A percentile compares a stretch with the other conserved stretches of the same genome.
Evolutionary conservation across 2,329 filamentous ascomycete species (phyloP).

Genomic region (Fusarium albidum): DNA sequence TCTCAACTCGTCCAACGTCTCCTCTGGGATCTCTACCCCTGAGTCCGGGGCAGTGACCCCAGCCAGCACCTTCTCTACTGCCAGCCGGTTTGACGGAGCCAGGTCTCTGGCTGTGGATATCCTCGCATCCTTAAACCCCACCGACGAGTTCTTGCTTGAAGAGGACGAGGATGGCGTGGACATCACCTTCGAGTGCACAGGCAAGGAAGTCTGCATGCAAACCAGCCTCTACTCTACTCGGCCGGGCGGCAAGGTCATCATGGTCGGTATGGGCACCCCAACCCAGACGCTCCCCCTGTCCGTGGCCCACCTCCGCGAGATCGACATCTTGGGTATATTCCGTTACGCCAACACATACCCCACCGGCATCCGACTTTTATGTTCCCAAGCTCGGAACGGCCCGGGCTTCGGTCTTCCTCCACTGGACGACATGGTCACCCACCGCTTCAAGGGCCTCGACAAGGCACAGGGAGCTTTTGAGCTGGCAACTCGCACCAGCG

Average conservation of each 20-base stretch:
- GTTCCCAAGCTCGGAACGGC: conserved; percentile 51
- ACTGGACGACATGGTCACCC: conserved; percentile 77
- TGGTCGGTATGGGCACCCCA: conserved; percentile 82
- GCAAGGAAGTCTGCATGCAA: conserved; percentile 78
- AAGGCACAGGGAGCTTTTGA: conserved; percentile 72
- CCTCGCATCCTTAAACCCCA: conserved; percentile 49
- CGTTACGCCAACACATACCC: conserved; percentile 80
- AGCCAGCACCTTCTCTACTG: conserved; percentile 54
- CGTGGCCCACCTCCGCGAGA: conserved; percentile 76
- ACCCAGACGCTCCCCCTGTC: conserved; percentile 78
- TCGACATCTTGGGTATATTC: conserved; percentile 82
- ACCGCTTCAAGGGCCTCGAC: conserved; percentile 72
- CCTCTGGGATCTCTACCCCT: conserved; percentile 59
- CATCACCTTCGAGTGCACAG: conserved; percentile 79
- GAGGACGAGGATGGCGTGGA: conserved; percentile 75
- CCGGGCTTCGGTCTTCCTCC: conserved; percentile 62
- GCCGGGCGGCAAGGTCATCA: conserved; percentile 75
- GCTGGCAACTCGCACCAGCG: conserved; percentile 72
- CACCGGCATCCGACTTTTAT: conserved; percentile 70
- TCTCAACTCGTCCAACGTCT: conserved; percentile 53
- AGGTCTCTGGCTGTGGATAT: conserved; percentile 60
- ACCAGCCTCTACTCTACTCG: conserved; percentile 76
- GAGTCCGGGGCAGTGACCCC: conserved; percentile 50
- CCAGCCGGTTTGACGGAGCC: conserved; percentile 60
- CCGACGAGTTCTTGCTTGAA: conserved; percentile 44